Conservation (phyloP, 2,329 filamentous ascomycete species). For the Penicillium sp. region DNA sequence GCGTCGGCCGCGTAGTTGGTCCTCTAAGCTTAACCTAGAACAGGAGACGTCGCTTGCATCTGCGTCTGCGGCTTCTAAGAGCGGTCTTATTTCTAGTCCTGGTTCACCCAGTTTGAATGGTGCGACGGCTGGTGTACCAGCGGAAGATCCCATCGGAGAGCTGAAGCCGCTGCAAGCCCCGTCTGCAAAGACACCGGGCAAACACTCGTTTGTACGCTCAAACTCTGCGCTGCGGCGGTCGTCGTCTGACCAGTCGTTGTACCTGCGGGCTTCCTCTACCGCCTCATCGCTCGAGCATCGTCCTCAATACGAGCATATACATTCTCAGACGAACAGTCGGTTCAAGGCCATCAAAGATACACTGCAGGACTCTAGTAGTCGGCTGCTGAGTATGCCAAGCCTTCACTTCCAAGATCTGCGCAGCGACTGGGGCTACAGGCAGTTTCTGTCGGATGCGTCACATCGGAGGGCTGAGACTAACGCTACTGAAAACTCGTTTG, state of each 20-base stretch:
- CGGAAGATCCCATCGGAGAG: constrained; percentile 41
- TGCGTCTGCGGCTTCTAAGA: constrained; percentile 10
- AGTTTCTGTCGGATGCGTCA: constrained; percentile 37
- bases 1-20: constrained; percentile 36
- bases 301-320: constrained; percentile 76
- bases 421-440: constrained; percentile 41
- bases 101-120: constrained; percentile 10
- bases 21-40: constrained; percentile 26
- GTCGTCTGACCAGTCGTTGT: constrained; percentile 77
- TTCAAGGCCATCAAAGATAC: constrained; percentile 91
- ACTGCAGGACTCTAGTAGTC: constrained; percentile 78
- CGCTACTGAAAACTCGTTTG: constrained; percentile 11
- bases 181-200: constrained; percentile 33
- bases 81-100: constrained; percentile 23
- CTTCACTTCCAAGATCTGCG: constrained; percentile 48
- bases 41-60: constrained; percentile 17
- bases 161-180: constrained; percentile 30
- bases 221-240: constrained; percentile 58
- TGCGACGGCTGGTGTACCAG: constrained; percentile 8
- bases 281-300: constrained; percentile 86
- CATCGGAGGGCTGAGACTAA: constrained; percentile 23
- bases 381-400: constrained; percentile 58
- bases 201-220: constrained; percentile 38
- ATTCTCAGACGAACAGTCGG: constrained; percentile 84
- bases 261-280: constrained; percentile 73